A percentile compares a stretch with the other conserved stretches of the same genome.
These are phyloP conservation scores for Ophiocordyceps unilateralis DNA, from an alignment of 2,329 filamentous ascomycete genomes.

Conservation along the genomic window DNA sequence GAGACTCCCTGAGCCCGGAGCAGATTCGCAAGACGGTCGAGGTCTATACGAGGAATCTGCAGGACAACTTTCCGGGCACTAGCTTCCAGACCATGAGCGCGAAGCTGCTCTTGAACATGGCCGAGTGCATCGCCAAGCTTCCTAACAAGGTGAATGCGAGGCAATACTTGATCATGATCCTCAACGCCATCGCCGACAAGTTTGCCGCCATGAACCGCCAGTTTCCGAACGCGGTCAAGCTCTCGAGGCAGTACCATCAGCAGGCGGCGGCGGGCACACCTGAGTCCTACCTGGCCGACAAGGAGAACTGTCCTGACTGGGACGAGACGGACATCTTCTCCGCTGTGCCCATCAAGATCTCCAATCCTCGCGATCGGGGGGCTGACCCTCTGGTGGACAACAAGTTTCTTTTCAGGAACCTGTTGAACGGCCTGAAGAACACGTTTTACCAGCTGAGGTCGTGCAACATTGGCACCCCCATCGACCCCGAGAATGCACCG, in stretches of 20 bases:
- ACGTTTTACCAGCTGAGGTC: slow-evolving; percentile 88
- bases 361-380: slow-evolving; percentile 74
- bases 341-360: slow-evolving; percentile 89
- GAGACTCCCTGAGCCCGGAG: slow-evolving; percentile 71
- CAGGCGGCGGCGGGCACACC: slow-evolving; percentile 43
- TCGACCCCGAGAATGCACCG: slow-evolving; percentile 65
- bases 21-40: slow-evolving; percentile 93
- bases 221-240: slow-evolving; percentile 85
- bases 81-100: slow-evolving; percentile 99
- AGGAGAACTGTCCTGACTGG: slow-evolving; percentile 73
- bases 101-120: slow-evolving; percentile 92
- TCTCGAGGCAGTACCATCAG: slow-evolving; percentile 60
- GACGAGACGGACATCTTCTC: slow-evolving; percentile 97
- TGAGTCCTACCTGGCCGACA: slow-evolving; percentile 74
- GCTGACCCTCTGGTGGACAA: slow-evolving; percentile 89
- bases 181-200: slow-evolving; percentile 96
- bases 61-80: slow-evolving; percentile 90
- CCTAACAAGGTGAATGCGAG: slow-evolving; percentile 86
- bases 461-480: slow-evolving; percentile 59
- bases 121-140: slow-evolving; percentile 89
- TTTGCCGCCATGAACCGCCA: slow-evolving; percentile 97
- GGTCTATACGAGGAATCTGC: slow-evolving; percentile 90
- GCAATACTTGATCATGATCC: slow-evolving; percentile 89
- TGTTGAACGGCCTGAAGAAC: slow-evolving; percentile 90
- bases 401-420: slow-evolving; percentile 92